phyloP scores from a whole-genome alignment of 768 basidiomycete species.

The Termitomyces eurrhizus region DNA sequence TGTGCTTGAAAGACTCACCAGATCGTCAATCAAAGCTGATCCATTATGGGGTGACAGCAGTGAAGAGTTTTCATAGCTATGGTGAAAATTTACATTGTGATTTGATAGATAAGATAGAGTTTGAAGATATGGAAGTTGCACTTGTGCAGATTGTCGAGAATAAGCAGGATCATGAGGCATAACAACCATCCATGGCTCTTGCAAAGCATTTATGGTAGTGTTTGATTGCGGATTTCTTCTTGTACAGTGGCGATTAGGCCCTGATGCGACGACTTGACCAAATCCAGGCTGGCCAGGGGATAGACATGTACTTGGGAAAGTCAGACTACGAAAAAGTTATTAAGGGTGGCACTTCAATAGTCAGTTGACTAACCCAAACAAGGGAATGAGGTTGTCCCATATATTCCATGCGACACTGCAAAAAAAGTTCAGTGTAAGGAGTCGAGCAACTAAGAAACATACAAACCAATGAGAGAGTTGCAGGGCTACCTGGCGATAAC shows the following conservation, averaged over 20 bases:
- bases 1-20: conserved; percentile 6
- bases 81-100: conserved; percentile 13
- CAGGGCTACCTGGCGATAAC: conserved; percentile 59
- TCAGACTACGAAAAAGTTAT: conserved; percentile 41
- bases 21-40: conserved; percentile 10
- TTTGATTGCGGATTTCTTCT: conserved; percentile 47
- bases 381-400: conserved; percentile 78
- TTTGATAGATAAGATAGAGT: conserved; percentile 12
- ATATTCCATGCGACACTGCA: conserved; percentile 84
- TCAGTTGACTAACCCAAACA: conserved; percentile 65
- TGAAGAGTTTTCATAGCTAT: conserved; percentile 13
- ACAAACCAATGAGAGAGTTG: conserved; percentile 74
- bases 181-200: conserved; percentile 43
- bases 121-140: conserved; percentile 10
- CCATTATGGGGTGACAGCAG: conserved; percentile 1
- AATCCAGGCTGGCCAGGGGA: conserved; percentile 85
- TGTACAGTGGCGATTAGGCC: conserved; percentile 55
- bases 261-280: conserved; percentile 71
- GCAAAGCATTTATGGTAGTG: conserved; percentile 16
- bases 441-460: conserved; percentile 15
- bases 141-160: conserved; percentile 4
- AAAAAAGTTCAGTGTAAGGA: conserved; percentile 3
- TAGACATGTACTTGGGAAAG: conserved; percentile 79
- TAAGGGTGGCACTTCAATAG: background rate
- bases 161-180: conserved; percentile 25